Evolutionary conservation across 352 stramenopile genomes (phyloP), one percentile per base, ranked within the genome.

Genomic region (Nothophytophthora sp.): DNA sequence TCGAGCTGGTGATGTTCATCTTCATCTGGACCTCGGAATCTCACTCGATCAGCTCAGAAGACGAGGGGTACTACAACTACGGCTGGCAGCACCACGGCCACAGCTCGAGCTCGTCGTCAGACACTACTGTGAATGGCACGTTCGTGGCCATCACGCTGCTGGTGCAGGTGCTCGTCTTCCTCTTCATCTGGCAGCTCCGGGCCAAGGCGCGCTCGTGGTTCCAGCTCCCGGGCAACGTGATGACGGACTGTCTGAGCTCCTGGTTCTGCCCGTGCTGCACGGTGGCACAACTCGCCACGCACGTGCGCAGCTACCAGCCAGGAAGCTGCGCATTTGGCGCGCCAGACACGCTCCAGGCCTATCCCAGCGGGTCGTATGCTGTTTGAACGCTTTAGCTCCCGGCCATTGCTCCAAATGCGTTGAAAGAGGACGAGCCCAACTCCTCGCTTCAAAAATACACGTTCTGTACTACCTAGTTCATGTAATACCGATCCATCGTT

Each of bases 241-340:
- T 30, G 18, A 56, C 33, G 2, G 75, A 86, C 45, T 70, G 41
- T 24, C 68, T 70, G 32, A 66, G 50, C 18, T 55, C 72, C 13
- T 77, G 54, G 55, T 76, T 60, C 38, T 85, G 70, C 52, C 58
- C 54, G 3, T 73, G 60, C 50, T 81, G 70, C 55, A 59, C 58
- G 2, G 46, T 77, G 29, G 61, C 70, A 10, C 70, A 81, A 44
- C 49, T 81, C 5, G 51, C 63, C 3, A 73, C 66, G 3, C 70
- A 80, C 43, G 47, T 73, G 7, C 66, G 62, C 19, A 55, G 62
- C 50, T 87, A 87, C 59, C 67, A 60, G 24, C 73, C 72, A 2
- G 70, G 73, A 5, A 57, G 16, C 16, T 87, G 73, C 55, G 42
- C 50, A 10, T 84, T 84, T n/a, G 18, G 47, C 60, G 29, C 67